Percentiles rank a stretch among this genome's conserved stretches.
phyloP scores from a whole-genome alignment of 345 rosid genomes.

The Rhizophora apiculata region DNA sequence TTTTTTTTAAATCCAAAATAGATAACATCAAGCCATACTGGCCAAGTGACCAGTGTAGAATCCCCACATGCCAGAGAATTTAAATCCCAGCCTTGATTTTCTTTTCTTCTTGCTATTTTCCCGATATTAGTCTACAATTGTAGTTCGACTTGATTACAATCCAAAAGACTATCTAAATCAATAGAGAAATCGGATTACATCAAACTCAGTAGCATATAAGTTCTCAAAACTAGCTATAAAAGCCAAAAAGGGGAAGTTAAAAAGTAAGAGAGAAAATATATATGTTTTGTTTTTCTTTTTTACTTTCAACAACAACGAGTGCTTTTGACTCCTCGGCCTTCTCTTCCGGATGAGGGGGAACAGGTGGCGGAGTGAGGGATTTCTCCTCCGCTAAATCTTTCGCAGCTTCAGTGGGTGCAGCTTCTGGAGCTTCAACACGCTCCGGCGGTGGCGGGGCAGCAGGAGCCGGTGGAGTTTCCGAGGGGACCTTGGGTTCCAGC shows the following conservation, averaged over 20 bases:
- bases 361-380: slow-evolving; percentile 31
- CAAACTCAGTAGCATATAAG: too few relatives aligned
- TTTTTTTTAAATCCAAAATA: too few relatives aligned
- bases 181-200: neutral
- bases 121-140: too few relatives aligned
- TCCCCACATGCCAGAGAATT: too few relatives aligned
- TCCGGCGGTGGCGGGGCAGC: slow-evolving; percentile 20
- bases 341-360: slow-evolving; percentile 30
- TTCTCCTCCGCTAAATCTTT: slow-evolving; percentile 41
- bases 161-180: neutral
- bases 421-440: neutral
- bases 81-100: too few relatives aligned
- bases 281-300: neutral
- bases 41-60: too few relatives aligned
- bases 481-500: slow-evolving; percentile 27
- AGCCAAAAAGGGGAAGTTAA: neutral
- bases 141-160: neutral
- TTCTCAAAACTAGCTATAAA: neutral
- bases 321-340: slow-evolving; percentile 36
- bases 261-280: neutral
- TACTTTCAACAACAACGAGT: slow-evolving; percentile 7
- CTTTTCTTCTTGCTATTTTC: too few relatives aligned
- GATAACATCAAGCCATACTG: too few relatives aligned
- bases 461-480: slow-evolving; percentile 13
- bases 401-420: slow-evolving; percentile 15